A percentile compares a stretch with the other conserved stretches of the same genome.
phyloP scores from a whole-genome alignment of 192 early-diverging fungal species.

The Entomortierella parvispora region DNA sequence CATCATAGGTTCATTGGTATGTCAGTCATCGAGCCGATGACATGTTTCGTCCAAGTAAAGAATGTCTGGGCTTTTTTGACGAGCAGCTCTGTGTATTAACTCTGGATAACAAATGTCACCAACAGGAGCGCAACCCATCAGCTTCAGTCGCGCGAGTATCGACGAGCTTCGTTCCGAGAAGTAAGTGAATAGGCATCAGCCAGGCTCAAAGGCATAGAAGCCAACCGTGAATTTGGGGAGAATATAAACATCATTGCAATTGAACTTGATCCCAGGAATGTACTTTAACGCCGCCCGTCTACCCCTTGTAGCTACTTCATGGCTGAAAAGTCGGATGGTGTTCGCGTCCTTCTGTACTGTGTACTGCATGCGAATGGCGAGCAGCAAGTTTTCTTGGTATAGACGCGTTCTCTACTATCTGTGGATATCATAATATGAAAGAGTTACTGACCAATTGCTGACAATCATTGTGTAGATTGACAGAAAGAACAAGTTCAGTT shows the following conservation, averaged over 20 bases:
- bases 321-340: conserved; percentile 87
- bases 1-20: no score
- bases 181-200: no score
- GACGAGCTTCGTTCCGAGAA: conserved; percentile 65
- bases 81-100: neutral
- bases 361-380: conserved; percentile 38
- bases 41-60: no score
- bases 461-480: conserved; percentile 67
- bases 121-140: conserved; percentile 73
- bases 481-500: conserved; percentile 88
- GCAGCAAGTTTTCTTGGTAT: conserved; percentile 66
- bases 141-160: conserved; percentile 62
- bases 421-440: no score
- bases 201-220: neutral
- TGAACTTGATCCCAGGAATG: no score
- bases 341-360: conserved; percentile 68
- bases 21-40: no score
- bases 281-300: no score
- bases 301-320: conserved; percentile 76
- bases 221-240: neutral
- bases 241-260: neutral
- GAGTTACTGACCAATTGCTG: neutral
- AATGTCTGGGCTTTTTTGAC: no score
- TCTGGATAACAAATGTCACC: neutral
- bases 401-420: conserved; percentile 1